A percentile compares a stretch with the other conserved stretches of the same genome.
phyloP scores from a whole-genome alignment of 2,329 filamentous ascomycete genomes.

The Fusarium falciforme region DNA sequence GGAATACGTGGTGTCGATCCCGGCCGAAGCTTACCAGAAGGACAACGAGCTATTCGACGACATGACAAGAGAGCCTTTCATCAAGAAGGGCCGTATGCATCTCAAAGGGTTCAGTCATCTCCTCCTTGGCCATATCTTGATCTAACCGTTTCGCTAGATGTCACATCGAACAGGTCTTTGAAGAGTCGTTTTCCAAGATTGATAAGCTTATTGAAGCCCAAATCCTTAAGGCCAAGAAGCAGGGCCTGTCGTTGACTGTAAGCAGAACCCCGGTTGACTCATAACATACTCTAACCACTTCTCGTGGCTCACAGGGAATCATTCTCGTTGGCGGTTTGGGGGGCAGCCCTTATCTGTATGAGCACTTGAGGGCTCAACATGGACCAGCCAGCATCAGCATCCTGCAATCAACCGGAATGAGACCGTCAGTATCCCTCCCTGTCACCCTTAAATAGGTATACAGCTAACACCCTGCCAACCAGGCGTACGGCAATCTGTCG shows the following conservation, averaged over 20 bases:
- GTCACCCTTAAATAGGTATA: not conserved
- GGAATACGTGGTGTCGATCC: constrained; percentile 17
- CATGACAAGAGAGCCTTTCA: not conserved
- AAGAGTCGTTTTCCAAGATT: not conserved
- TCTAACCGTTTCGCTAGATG: not conserved
- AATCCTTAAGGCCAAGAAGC: not conserved
- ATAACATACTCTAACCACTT: not conserved
- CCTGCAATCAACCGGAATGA: not conserved
- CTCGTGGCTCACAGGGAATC: not conserved
- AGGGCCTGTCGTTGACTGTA: not conserved
- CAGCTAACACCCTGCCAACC: not conserved
- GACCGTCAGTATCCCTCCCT: not conserved
- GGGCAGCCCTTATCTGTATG: not conserved
- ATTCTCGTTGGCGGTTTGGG: not conserved
- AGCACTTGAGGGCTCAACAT: not conserved
- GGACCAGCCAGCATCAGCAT: not conserved
- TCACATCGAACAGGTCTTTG: not conserved
- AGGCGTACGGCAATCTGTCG: not conserved
- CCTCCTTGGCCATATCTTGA: not conserved
- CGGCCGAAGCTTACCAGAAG: constrained; percentile 2
- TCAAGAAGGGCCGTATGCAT: not conserved
- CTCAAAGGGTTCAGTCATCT: not conserved
- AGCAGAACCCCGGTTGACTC: not conserved
- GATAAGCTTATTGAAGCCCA: not conserved
- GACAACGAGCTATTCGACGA: not conserved